Percentiles rank a stretch among this genome's conserved stretches.
These are phyloP conservation scores for Cicer arietinum DNA, from an alignment of 306 rosid genomes.

Conservation along the genomic window DNA sequence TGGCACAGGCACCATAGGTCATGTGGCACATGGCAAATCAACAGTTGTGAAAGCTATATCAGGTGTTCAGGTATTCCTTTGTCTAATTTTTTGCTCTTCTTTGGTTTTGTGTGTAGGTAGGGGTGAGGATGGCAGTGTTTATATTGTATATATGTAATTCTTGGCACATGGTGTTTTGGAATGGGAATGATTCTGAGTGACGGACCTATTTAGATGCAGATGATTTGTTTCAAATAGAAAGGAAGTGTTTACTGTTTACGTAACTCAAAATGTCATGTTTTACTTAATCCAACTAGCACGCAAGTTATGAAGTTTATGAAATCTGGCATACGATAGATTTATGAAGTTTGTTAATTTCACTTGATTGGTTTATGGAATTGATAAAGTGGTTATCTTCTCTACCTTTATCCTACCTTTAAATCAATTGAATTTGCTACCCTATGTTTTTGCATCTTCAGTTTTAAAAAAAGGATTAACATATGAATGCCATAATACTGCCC, in stretches of 20 bases:
- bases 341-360: constrained; percentile 19
- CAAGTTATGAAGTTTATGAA: constrained; percentile 7
- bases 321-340: constrained; percentile 1
- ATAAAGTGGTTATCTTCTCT: constrained; percentile 8
- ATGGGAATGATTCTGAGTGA: background rate
- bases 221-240: background rate
- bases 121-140: constrained; percentile 11
- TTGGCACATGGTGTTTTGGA: background rate
- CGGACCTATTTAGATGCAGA: background rate
- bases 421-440: background rate
- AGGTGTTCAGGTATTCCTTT: constrained; percentile 83
- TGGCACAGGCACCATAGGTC: constrained; percentile 95
- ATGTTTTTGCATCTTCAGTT: background rate
- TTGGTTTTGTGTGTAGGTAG: background rate
- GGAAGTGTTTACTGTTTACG: background rate
- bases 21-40: constrained; percentile 98
- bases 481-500: background rate
- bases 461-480: background rate
- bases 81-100: background rate
- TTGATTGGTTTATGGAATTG: constrained; percentile 22
- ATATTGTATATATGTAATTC: background rate
- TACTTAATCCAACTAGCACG: background rate
- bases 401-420: background rate
- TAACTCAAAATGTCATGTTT: constrained; percentile 3
- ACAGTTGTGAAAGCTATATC: constrained; percentile 97